Evolutionary conservation across 108 stramenopile species (phyloP).

Genomic region (Asterionellopsis glacialis): DNA sequence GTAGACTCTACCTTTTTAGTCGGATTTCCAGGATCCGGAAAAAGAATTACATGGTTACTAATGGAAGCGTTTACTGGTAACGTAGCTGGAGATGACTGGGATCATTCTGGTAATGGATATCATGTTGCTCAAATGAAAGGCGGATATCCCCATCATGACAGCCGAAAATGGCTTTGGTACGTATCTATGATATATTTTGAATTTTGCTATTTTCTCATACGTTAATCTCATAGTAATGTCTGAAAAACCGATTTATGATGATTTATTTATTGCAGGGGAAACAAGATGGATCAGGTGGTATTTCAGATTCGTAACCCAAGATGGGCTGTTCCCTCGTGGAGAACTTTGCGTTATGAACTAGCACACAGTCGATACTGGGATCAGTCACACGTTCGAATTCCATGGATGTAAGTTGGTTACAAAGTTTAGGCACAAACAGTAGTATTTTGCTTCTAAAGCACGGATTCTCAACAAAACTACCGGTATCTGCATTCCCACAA

Average conservation of each 20-base stretch:
- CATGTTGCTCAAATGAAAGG: neutral
- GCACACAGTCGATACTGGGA: conserved; percentile 8
- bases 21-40: neutral
- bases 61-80: neutral
- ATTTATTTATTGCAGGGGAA: conserved; percentile 1
- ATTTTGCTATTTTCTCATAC: too few relatives aligned
- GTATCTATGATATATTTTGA: too few relatives aligned
- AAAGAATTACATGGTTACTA: neutral
- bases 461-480: too few relatives aligned
- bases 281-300: conserved; percentile 11
- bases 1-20: neutral
- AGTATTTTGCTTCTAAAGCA: too few relatives aligned
- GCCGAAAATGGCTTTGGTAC: neutral
- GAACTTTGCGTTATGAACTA: conserved; percentile 5
- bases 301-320: conserved; percentile 5
- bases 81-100: conserved; percentile 1
- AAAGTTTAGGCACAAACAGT: too few relatives aligned
- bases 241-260: too few relatives aligned
- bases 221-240: too few relatives aligned
- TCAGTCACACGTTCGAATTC: neutral
- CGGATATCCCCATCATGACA: neutral
- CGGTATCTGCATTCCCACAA: too few relatives aligned
- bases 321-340: conserved; percentile 3
- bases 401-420: neutral
- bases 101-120: neutral